These are phyloP conservation scores for Xeromyces bisporus DNA, from an alignment of 495 filamentous ascomycete species.

Conservation along the genomic window DNA sequence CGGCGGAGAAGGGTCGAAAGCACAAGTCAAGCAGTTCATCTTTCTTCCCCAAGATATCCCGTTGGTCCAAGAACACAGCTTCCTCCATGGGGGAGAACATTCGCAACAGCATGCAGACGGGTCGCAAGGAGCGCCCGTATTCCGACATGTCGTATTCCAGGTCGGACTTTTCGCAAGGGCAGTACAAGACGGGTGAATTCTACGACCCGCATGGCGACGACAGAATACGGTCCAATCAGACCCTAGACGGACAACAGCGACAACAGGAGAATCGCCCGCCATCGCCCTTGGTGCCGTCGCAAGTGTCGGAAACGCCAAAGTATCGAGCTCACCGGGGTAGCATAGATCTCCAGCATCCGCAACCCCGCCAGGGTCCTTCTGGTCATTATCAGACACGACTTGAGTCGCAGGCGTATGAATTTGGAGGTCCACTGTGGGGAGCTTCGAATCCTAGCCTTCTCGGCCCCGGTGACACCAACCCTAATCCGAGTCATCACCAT, in stretches of 20 bases:
- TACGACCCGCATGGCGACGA: slow-evolving; percentile 54
- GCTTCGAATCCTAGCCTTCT: slow-evolving; percentile 38
- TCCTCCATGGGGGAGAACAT: slow-evolving; percentile 49
- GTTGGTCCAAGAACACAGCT: slow-evolving; percentile 92
- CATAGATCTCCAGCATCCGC: slow-evolving; percentile 75
- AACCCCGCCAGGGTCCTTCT: slow-evolving; percentile 69
- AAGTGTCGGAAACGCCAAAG: slow-evolving; percentile 68
- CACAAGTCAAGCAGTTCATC: slow-evolving; percentile 82
- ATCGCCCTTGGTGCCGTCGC: slow-evolving; percentile 43
- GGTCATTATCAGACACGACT: slow-evolving; percentile 65
- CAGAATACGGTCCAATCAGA: slow-evolving; percentile 50
- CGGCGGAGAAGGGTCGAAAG: slow-evolving; percentile 63
- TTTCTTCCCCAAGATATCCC: slow-evolving; percentile 83
- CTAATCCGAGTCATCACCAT: too few species aligned
- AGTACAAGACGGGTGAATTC: slow-evolving; percentile 46
- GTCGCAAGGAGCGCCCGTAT: slow-evolving; percentile 32
- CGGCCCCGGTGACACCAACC: slow-evolving; percentile 12
- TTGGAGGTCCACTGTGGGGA: slow-evolving; percentile 50
- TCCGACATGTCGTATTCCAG: slow-evolving; percentile 52
- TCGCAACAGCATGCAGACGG: slow-evolving; percentile 33
- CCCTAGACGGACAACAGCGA: slow-evolving; percentile 32
- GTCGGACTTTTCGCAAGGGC: slow-evolving; percentile 39
- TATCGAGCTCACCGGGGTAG: slow-evolving; percentile 84
- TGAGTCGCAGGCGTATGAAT: slow-evolving; percentile 63
- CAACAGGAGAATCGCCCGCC: slow-evolving; percentile 36